These are phyloP conservation scores for Leccinum sublutescens DNA, from an alignment of 768 basidiomycete species.

Conservation along the genomic window DNA sequence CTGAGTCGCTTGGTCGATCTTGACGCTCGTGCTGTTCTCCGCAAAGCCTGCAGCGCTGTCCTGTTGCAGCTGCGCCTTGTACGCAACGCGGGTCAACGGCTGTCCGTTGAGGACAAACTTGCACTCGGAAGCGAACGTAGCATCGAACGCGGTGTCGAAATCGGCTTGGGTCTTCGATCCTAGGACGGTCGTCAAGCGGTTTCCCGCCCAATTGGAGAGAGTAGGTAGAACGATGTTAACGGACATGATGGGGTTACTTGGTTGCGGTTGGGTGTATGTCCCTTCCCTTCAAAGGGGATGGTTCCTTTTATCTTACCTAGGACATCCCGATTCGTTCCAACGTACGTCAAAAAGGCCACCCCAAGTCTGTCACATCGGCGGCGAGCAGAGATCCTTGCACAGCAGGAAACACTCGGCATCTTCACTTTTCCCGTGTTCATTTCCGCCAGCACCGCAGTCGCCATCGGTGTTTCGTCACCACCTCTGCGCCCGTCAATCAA, in stretches of 20 bases:
- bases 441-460: neutral
- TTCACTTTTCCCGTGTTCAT: neutral
- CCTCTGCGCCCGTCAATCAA: neutral
- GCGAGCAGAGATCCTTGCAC: neutral
- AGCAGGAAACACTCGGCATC: slow-evolving; percentile 5
- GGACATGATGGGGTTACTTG: slow-evolving; percentile 18
- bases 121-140: slow-evolving; percentile 37
- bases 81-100: slow-evolving; percentile 37
- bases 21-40: slow-evolving; percentile 20
- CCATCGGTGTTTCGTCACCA: neutral
- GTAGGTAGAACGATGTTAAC: slow-evolving; percentile 36
- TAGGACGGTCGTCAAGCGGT: slow-evolving; percentile 38
- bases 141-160: slow-evolving; percentile 41
- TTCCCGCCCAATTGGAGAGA: slow-evolving; percentile 43
- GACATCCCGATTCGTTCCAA: neutral
- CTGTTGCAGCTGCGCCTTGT: slow-evolving; percentile 36
- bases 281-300: neutral
- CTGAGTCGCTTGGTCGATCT: slow-evolving; percentile 27
- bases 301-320: slow-evolving; percentile 16
- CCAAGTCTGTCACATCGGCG: neutral
- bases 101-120: slow-evolving; percentile 43
- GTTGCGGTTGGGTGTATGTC: neutral
- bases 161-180: slow-evolving; percentile 35
- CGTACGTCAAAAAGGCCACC: neutral
- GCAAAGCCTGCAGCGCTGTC: slow-evolving; percentile 24